Percentiles rank a stretch among this genome's conserved stretches.
Conservation (phyloP, 257 asterid species). For the Solanum clarkiae region DNA sequence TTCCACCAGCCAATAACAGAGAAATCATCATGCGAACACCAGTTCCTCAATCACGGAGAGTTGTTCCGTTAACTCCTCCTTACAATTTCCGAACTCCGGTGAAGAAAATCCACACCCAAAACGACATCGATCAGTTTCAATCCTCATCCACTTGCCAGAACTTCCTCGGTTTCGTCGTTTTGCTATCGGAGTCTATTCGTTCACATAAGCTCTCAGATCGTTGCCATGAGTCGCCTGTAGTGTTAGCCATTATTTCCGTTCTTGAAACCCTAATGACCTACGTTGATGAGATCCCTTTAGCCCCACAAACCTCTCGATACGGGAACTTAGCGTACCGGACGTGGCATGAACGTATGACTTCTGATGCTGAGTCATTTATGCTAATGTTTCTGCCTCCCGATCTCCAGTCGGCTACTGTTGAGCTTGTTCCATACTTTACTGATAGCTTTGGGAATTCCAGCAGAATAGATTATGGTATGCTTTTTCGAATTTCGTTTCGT, state of each 20-base stretch:
- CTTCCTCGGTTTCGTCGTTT: constrained; percentile 73
- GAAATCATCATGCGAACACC: constrained; percentile 86
- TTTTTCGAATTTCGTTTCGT: neutral
- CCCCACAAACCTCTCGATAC: constrained; percentile 54
- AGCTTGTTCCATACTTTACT: constrained; percentile 66
- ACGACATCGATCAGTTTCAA: constrained; percentile 51
- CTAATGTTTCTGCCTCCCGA: constrained; percentile 29
- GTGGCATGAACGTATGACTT: constrained; percentile 75
- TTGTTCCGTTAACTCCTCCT: constrained; percentile 39
- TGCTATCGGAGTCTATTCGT: constrained; percentile 58
- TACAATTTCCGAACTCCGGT: constrained; percentile 46
- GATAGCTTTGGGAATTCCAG: constrained; percentile 76
- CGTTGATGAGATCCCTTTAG: constrained; percentile 72
- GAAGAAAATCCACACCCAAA: constrained; percentile 42
- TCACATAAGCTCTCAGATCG: constrained; percentile 64
- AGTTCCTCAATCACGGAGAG: constrained; percentile 57
- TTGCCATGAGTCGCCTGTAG: constrained; percentile 41
- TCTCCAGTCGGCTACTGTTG: constrained; percentile 32
- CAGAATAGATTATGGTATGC: constrained; percentile 71
- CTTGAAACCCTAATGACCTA: constrained; percentile 29
- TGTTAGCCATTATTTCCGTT: constrained; percentile 22
- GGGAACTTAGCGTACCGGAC: constrained; percentile 65
- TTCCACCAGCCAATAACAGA: constrained; percentile 48
- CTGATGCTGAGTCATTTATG: constrained; percentile 49
- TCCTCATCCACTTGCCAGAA: constrained; percentile 41